Evolutionary conservation across 2,329 filamentous ascomycete genomes (phyloP).

Genomic region (Pseudodiploospora longispora): DNA sequence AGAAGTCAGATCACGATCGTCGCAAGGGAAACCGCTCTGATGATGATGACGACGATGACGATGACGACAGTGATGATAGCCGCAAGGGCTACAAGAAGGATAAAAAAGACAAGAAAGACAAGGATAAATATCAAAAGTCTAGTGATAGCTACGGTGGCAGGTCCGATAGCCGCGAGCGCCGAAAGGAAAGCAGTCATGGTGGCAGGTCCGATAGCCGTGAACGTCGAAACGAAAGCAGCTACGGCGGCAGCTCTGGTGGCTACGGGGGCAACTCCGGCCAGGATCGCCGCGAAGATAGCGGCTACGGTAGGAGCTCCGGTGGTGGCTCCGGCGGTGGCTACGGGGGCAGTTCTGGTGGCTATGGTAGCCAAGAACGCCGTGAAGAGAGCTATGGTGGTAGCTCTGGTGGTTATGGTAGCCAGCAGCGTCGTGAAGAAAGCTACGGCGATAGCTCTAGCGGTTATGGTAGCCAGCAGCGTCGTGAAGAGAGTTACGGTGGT

Average conservation of each 20-base stretch:
- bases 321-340: slow-evolving; percentile 4
- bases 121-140: slow-evolving; percentile 1
- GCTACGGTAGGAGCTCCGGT: slow-evolving; percentile 13
- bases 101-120: slow-evolving; percentile 1
- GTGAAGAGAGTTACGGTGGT: slow-evolving; percentile 7
- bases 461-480: slow-evolving; percentile 11
- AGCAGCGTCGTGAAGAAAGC: slow-evolving; percentile 6
- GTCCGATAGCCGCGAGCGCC: slow-evolving; percentile 16
- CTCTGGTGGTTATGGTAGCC: slow-evolving; percentile 11
- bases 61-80: slow-evolving; percentile 6
- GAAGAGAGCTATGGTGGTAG: slow-evolving; percentile 13
- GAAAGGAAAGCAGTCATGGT: slow-evolving; percentile 9
- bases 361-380: slow-evolving; percentile 8
- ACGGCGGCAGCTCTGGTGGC: slow-evolving; percentile 14
- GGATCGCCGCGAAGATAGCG: slow-evolving; percentile 15
- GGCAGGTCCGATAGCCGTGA: slow-evolving; percentile 11
- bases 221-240: slow-evolving; percentile 13
- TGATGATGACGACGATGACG: slow-evolving; percentile 3
- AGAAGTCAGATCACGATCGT: not conserved
- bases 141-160: slow-evolving; percentile 13
- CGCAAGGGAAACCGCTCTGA: slow-evolving; percentile 4
- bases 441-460: slow-evolving; percentile 14
- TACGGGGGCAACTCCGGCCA: slow-evolving; percentile 12
- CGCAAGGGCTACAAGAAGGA: not conserved
- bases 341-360: slow-evolving; percentile 11